Conservation (phyloP, 129 eudicot genomes). For the Escallonia rubra region DNA sequence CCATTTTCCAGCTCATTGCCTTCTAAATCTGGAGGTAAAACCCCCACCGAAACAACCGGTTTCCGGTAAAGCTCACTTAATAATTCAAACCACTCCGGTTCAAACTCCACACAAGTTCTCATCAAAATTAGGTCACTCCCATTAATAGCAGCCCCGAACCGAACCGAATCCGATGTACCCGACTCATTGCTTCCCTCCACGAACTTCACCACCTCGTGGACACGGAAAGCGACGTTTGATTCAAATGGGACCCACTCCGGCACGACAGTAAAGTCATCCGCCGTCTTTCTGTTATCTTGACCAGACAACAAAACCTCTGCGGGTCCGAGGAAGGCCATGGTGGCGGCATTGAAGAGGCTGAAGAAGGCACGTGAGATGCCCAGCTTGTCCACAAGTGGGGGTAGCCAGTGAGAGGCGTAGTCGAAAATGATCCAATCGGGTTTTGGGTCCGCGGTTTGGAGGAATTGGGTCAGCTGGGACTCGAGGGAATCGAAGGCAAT, state of each 20-base stretch:
- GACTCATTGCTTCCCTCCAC: conserved; percentile 51
- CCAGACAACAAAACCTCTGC: conserved; percentile 31
- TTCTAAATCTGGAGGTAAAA: conserved; percentile 37
- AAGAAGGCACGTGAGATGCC: conserved; percentile 45
- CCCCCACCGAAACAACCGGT: conserved; percentile 55
- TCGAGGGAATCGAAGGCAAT: no score
- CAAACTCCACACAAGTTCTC: conserved; percentile 59
- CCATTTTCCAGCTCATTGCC: conserved; percentile 12
- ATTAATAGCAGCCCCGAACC: conserved; percentile 36
- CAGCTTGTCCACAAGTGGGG: conserved; percentile 38
- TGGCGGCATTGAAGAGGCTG: conserved; percentile 62
- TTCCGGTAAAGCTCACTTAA: conserved; percentile 49
- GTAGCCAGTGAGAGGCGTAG: conserved; percentile 88
- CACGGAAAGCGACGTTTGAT: conserved; percentile 30
- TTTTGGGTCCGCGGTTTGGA: no score
- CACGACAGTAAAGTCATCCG: conserved; percentile 52
- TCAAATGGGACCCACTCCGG: conserved; percentile 65
- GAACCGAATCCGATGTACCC: conserved; percentile 43
- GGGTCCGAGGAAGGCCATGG: conserved; percentile 62
- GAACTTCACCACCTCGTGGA: conserved; percentile 46
- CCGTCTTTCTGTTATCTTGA: conserved; percentile 28
- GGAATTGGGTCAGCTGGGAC: no score
- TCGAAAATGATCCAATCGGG: no score
- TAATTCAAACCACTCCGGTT: conserved; percentile 59
- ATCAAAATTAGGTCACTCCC: conserved; percentile 58